Evolutionary conservation across 2,329 filamentous ascomycete species (phyloP).

Genomic region (Aspergillus tamarii): DNA sequence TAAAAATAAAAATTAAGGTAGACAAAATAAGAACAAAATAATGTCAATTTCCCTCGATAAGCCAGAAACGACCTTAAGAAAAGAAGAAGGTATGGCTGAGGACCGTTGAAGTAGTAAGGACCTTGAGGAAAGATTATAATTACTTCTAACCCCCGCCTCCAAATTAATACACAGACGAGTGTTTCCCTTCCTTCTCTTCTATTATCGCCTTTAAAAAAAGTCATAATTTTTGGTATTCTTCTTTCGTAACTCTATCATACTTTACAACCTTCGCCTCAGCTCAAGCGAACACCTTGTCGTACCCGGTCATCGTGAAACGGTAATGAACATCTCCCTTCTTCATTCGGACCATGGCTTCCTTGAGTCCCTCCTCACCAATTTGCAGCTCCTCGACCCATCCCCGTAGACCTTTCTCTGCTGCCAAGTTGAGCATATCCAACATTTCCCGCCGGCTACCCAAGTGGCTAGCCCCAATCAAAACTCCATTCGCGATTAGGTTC

Average conservation of each 20-base stretch:
- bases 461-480: conserved; percentile 71
- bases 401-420: conserved; percentile 69
- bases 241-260: neutral
- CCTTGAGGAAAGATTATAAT: neutral
- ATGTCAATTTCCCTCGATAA: neutral
- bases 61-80: neutral
- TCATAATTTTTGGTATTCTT: neutral
- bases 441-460: conserved; percentile 72
- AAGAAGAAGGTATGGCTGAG: neutral
- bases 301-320: conserved; percentile 66
- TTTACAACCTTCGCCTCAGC: neutral
- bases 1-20: neutral
- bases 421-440: conserved; percentile 71
- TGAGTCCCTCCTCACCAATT: conserved; percentile 70
- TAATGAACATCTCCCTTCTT: conserved; percentile 73
- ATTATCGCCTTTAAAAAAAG: neutral
- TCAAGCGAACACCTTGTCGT: conserved; percentile 40
- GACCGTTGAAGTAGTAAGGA: neutral
- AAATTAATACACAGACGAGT: neutral
- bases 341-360: conserved; percentile 70
- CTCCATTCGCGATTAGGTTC: conserved; percentile 73
- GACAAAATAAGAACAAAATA: neutral
- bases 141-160: neutral
- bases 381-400: conserved; percentile 72
- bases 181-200: neutral